Conservation (phyloP, 2,329 filamentous ascomycete species). For the Sporothrix humicola region DNA sequence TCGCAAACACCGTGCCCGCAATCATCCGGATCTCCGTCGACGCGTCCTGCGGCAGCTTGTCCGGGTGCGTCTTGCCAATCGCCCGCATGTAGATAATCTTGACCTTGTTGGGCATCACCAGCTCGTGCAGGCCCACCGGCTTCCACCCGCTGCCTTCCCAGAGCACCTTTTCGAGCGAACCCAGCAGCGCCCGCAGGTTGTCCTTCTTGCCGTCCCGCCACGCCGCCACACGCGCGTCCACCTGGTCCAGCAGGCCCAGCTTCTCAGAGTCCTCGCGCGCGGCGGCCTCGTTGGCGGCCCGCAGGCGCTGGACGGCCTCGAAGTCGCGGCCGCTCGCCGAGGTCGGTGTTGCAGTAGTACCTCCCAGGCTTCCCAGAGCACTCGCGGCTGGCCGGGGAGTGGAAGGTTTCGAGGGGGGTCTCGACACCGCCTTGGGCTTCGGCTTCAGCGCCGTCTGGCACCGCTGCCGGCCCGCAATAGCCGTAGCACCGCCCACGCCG, state of each 20-base stretch:
- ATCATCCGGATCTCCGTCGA: slow-evolving; percentile 70
- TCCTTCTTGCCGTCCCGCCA: slow-evolving; percentile 94
- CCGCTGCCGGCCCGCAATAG: slow-evolving; percentile 82
- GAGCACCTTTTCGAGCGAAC: slow-evolving; percentile 84
- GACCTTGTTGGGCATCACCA: slow-evolving; percentile 91
- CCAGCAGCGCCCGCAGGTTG: slow-evolving; percentile 85
- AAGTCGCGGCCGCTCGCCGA: slow-evolving; percentile 54
- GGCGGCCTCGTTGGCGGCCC: slow-evolving; percentile 82
- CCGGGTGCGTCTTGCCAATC: slow-evolving; percentile 96
- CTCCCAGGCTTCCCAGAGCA: slow-evolving; percentile 42
- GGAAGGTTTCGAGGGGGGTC: slow-evolving; percentile 10
- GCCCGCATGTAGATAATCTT: slow-evolving; percentile 99
- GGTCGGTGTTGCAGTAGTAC: slow-evolving; percentile 38
- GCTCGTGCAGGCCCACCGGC: slow-evolving; percentile 90
- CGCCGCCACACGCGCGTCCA: slow-evolving; percentile 76
- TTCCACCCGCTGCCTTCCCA: slow-evolving; percentile 97
- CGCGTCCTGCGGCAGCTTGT: slow-evolving; percentile 77
- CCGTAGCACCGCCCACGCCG: slow-evolving; percentile 82
- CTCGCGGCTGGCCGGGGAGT: not conserved
- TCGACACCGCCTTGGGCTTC: slow-evolving; percentile 56
- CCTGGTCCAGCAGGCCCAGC: slow-evolving; percentile 82
- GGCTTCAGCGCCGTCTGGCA: slow-evolving; percentile 86
- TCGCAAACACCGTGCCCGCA: slow-evolving; percentile 68
- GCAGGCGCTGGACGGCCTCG: slow-evolving; percentile 80
- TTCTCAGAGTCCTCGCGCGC: slow-evolving; percentile 91